Conservation (phyloP, 129 eudicot genomes). For the Flaveria bidentis region DNA sequence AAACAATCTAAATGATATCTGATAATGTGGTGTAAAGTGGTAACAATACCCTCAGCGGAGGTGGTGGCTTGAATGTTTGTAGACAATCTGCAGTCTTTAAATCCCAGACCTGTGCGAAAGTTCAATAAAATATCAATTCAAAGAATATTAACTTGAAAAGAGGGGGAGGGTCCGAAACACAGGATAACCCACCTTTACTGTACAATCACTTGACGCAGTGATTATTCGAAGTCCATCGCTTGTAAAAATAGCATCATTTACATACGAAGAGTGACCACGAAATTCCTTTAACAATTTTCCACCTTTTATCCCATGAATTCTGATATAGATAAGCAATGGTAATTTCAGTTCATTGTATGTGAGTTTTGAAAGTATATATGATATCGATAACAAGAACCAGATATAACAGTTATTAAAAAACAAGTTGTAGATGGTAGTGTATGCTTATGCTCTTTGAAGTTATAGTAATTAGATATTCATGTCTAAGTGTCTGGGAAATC, state of each 20-base stretch:
- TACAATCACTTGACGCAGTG: constrained; percentile 96
- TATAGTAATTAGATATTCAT: background rate
- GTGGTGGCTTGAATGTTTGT: constrained; percentile 93
- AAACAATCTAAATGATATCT: background rate
- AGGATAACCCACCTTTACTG: constrained; percentile 67
- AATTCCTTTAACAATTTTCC: constrained; percentile 90
- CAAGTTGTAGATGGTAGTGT: background rate
- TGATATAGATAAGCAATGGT: constrained; percentile 11
- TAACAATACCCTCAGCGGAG: constrained; percentile 70
- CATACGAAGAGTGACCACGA: constrained; percentile 93
- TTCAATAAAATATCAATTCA: background rate
- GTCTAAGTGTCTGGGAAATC: background rate
- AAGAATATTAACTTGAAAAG: background rate
- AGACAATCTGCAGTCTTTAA: constrained; percentile 81
- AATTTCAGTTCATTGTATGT: background rate
- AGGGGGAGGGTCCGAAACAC: too few relatives aligned
- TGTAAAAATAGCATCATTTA: constrained; percentile 87
- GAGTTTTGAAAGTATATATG: background rate
- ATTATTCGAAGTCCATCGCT: constrained; percentile 81
- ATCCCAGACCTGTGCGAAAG: constrained; percentile 75
- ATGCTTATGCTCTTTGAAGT: background rate
- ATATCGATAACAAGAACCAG: background rate
- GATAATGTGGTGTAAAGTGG: constrained; percentile 7
- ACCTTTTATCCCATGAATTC: constrained; percentile 87
- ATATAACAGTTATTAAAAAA: background rate